Evolutionary conservation across 2,329 filamentous ascomycete genomes (phyloP), one percentile per base, ranked within the genome.

Genomic region (Penicillium capsulatum): DNA sequence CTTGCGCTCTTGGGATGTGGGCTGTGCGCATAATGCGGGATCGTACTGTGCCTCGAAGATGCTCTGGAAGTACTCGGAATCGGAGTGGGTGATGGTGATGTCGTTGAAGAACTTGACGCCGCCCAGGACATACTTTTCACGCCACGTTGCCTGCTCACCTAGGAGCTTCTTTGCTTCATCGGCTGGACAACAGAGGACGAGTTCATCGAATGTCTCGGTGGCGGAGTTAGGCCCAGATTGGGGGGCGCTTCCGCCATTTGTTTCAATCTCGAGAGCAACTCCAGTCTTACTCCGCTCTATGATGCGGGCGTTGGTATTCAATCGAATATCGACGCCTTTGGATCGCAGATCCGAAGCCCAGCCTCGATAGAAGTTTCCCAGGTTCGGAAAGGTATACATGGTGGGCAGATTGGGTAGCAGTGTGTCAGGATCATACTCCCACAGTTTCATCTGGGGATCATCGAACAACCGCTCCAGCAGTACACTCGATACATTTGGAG

Each of bases 101-200:
- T 81, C 77, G 65, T 81, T 73, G 42, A 72, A 75, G 59, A 80
- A 81, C 43, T 79, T 79, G 7, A 83, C 83, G 11, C 80, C 78
- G n/a, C 83, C 81, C 0, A 90, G 75, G 7, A 91, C 77, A 30
- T 75, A 73, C 34, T 71, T 77, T 59, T 90, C 84, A 27, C 74
- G 71, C 68, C 76, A 79, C 8, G 67, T 74, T 8, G 76, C 70
- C 16, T 71, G 72, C 11, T 66, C 62, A 30, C 66, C 64, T 2
- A 81, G 71, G 3, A 81, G 63, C 13, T 70, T 69, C 50, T 76
- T 76, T 10, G 74, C 73, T 4, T 75, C 73, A 38, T 79, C 76
- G 6, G 72, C 74, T 1, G 67, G 63, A 47, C 75, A 71, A 51
- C 75, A 79, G n/a, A 81, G 66, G 7, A 81, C 72, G 4, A 81